Conservation (phyloP, 768 basidiomycete species). For the Suillus alpinus region DNA sequence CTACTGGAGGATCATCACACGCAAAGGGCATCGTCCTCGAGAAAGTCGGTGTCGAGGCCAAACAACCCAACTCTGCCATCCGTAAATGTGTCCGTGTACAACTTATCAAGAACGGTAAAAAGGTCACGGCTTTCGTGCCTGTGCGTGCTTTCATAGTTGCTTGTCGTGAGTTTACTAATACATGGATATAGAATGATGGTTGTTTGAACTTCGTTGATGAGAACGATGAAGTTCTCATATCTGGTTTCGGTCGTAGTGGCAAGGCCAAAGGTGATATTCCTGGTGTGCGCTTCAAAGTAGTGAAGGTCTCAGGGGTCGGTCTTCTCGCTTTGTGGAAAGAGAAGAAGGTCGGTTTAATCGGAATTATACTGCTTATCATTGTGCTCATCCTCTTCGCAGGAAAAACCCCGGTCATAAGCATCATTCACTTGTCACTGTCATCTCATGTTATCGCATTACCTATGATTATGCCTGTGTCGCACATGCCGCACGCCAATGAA, state of each 20-base stretch:
- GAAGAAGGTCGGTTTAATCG: conserved; percentile 75
- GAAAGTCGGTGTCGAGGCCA: conserved; percentile 99
- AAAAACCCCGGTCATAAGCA: conserved; percentile 67
- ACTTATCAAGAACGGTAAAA: conserved; percentile 99
- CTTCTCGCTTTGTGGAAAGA: conserved; percentile 98
- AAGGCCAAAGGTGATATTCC: conserved; percentile 99
- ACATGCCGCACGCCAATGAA: conserved; percentile 20
- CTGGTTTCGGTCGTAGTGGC: conserved; percentile 99
- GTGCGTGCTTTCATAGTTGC: conserved; percentile 46
- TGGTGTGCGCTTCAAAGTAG: conserved; percentile 99
- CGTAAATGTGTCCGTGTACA: conserved; percentile 99
- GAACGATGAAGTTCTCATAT: conserved; percentile 99
- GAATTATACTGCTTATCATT: not conserved
- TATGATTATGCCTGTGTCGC: conserved; percentile 30
- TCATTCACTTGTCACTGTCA: conserved; percentile 2
- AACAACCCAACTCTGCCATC: conserved; percentile 99
- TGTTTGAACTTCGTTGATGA: conserved; percentile 98
- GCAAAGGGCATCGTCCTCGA: conserved; percentile 99
- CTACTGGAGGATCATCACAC: conserved; percentile 98
- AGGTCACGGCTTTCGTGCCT: conserved; percentile 99
- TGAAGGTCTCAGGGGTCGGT: conserved; percentile 99
- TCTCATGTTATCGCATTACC: conserved; percentile 10
- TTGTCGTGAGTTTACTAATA: conserved; percentile 1
- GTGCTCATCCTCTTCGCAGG: conserved; percentile 37
- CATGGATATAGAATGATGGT: conserved; percentile 74